Evolutionary conservation across 2,329 filamentous ascomycete species (phyloP).

Genomic region (Fusarium compactum): DNA sequence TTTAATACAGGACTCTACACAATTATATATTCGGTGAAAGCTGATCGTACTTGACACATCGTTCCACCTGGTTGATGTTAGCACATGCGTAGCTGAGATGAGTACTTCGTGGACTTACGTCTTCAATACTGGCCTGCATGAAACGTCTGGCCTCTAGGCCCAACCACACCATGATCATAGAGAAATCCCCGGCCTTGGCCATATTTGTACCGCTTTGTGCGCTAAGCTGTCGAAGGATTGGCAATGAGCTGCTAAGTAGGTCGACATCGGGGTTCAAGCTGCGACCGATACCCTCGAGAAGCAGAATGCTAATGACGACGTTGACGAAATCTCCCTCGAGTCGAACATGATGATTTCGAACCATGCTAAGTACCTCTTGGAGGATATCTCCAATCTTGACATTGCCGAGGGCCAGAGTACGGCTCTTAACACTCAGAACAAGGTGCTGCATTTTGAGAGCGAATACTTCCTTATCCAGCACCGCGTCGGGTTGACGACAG

Average conservation of each 20-base stretch:
- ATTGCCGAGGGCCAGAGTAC: constrained; percentile 90
- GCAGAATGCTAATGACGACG: constrained; percentile 92
- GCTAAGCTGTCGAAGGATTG: constrained; percentile 89
- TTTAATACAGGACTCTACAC: constrained; percentile 20
- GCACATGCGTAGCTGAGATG: background rate
- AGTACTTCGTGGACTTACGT: constrained; percentile 66
- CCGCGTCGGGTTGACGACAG: constrained; percentile 90
- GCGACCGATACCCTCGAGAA: constrained; percentile 93
- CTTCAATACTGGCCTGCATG: constrained; percentile 89
- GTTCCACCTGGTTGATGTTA: constrained; percentile 72
- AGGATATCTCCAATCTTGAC: constrained; percentile 97
- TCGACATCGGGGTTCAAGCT: constrained; percentile 88
- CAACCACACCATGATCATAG: constrained; percentile 91
- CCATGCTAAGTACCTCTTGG: constrained; percentile 91
- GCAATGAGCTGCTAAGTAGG: constrained; percentile 85
- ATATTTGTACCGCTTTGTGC: constrained; percentile 79
- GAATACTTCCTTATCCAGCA: constrained; percentile 90
- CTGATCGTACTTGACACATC: constrained; percentile 90
- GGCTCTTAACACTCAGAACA: constrained; percentile 88
- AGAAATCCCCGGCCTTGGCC: constrained; percentile 79
- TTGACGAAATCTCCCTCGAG: constrained; percentile 99
- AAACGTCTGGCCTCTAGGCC: constrained; percentile 90
- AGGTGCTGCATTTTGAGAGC: constrained; percentile 97
- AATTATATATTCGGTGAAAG: constrained; percentile 85
- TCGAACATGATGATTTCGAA: constrained; percentile 89